Evolutionary conservation across 116 monocot genomes (phyloP).

Genomic region (Posidonia oceanica): DNA sequence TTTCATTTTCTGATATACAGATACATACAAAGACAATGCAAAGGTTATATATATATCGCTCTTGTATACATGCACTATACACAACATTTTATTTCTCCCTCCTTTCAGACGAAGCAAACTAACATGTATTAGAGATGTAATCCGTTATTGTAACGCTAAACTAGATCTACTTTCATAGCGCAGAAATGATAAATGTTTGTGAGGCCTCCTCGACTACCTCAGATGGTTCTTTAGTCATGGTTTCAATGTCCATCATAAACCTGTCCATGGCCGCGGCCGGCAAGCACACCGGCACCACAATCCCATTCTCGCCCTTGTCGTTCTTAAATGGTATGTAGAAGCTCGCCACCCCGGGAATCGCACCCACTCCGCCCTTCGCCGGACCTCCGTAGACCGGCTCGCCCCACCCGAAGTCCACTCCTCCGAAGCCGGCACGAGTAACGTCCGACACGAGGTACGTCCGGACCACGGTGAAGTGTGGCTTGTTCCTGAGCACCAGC

Average conservation of each 20-base stretch:
- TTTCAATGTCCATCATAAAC: constrained; percentile 30
- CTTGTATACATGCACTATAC: too few relatives aligned
- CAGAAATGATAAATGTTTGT: too few relatives aligned
- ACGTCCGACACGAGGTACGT: constrained; percentile 58
- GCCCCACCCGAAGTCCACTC: constrained; percentile 69
- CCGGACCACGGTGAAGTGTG: constrained; percentile 46
- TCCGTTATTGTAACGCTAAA: too few relatives aligned
- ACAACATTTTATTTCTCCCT: too few relatives aligned
- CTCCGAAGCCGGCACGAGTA: constrained; percentile 35
- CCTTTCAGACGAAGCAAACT: too few relatives aligned
- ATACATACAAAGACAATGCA: too few relatives aligned
- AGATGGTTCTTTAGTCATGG: constrained; percentile 9
- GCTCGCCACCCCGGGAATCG: constrained; percentile 48
- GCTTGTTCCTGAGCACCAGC: constrained; percentile 42
- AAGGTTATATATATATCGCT: too few relatives aligned
- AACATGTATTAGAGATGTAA: too few relatives aligned
- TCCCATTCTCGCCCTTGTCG: constrained; percentile 40
- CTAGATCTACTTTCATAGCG: too few relatives aligned
- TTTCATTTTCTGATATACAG: too few relatives aligned
- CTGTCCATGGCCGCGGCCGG: constrained; percentile 48
- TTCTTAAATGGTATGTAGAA: constrained; percentile 46
- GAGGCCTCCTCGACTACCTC: neutral
- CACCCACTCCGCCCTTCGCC: constrained; percentile 50
- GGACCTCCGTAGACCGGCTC: constrained; percentile 47
- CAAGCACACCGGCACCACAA: constrained; percentile 46